Evolutionary conservation across 2,329 filamentous ascomycete species (phyloP).

Genomic region (Colletotrichum tanaceti): DNA sequence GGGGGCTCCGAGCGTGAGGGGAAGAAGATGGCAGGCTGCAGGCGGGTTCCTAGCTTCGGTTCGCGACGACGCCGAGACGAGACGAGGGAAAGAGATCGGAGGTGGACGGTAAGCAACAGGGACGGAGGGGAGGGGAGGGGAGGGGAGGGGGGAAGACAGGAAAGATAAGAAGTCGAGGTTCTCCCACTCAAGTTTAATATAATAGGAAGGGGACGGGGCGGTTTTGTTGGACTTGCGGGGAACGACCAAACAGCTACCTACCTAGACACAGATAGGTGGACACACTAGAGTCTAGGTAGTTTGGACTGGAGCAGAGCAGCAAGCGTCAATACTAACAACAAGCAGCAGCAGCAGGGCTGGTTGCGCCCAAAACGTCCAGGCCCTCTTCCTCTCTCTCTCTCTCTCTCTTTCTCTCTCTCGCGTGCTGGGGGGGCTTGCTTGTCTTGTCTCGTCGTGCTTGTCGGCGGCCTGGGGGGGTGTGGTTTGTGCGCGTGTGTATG

Average conservation of each 20-base stretch:
- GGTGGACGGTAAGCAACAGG: constrained; percentile 7
- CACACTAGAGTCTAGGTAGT: too few relatives aligned
- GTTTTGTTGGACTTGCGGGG: constrained; percentile 27
- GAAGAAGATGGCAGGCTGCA: background rate
- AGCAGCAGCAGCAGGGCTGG: constrained; percentile 1
- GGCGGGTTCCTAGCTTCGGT: constrained; percentile 14
- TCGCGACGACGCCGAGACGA: constrained; percentile 5
- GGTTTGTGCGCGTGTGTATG: too few relatives aligned
- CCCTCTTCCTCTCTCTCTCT: constrained; percentile 13
- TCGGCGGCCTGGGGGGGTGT: constrained; percentile 1
- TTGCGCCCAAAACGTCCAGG: constrained; percentile 16
- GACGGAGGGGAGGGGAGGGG: background rate
- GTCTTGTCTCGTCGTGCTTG: constrained; percentile 26
- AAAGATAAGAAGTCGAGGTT: constrained; percentile 22
- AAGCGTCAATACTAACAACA: background rate
- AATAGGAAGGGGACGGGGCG: constrained; percentile 20
- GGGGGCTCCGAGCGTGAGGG: constrained; percentile 16
- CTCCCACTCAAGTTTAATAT: constrained; percentile 22
- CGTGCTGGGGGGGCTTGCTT: constrained; percentile 18
- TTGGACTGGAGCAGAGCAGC: constrained; percentile 14
- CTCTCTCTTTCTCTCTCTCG: background rate
- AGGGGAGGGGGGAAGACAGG: constrained; percentile 1
- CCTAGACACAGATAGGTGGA: background rate
- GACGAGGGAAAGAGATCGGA: background rate
- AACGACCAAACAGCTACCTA: constrained; percentile 20